Base-by-base conservation (phyloP, 768 basidiomycete genomes). In the Panaeolus cyanescens region DNA sequence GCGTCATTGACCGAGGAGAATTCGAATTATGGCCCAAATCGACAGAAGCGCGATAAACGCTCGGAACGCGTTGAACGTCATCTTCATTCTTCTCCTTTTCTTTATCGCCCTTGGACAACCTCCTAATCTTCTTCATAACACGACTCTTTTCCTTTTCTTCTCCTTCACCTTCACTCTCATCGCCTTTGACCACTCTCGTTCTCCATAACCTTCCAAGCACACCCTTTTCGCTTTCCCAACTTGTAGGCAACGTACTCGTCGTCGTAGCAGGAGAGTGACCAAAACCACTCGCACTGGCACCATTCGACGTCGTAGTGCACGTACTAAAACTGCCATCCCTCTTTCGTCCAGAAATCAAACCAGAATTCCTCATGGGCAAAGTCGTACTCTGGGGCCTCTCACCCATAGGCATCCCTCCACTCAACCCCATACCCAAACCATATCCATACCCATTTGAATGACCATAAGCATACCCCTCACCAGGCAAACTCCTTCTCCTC, bases 191-290 rank as follows among this genome's bases (percentile, higher is more conserved):
- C 8, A 31, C 70, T 68, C 12, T 75, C 72, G 19, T 76, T 73
- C 45, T 75, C 73, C 45, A 50, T 12, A 50, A 28, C 25, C 45
- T 28, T 13, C 45, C 45, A 30, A 69, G 65, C n/a, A 68, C 64
- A 20, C 68, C 67, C 59, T 69, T 65, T 9, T 68, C 69, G 0
- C 68, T 69, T 50, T 74, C 74, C 62, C 64, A 69, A 0, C 73
- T 73, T 9, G 67, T 70, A n/a, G 59, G 73, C 39, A 66, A 62
- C 8, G 70, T 66, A 53, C 59, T 65, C 33, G 61, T 63, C 2
- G 65, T 71, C 9, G 65, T 58, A 31, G 70, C 64, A 6, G 65
- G 64, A 42, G 67, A 67, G 62, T 67, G 63, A 56, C 56, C 56
- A 54, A 30, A 28, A 50, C 5, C 10, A 50, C 12, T 60, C 33